Evolutionary conservation across 768 basidiomycete species (phyloP).

Genomic region (Auriscalpium vulgare): DNA sequence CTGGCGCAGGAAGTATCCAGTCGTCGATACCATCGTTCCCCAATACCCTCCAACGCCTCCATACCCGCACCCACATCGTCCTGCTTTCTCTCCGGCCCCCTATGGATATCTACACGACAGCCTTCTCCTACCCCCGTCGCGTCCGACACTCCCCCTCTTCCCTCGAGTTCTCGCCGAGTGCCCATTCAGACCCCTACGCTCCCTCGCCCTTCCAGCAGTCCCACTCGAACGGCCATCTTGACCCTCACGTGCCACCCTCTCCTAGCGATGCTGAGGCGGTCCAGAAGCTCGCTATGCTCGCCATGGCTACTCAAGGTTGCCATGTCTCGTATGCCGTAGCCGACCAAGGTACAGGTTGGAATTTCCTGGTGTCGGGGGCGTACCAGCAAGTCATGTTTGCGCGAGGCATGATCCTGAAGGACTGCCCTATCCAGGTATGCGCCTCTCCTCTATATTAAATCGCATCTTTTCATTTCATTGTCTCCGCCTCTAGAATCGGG

Average conservation of each 20-base stretch:
- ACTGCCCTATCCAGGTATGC: constrained; percentile 76
- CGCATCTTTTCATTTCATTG: constrained; percentile 11
- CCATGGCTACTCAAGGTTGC: constrained; percentile 75
- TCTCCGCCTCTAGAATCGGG: constrained; percentile 51
- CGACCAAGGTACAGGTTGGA: constrained; percentile 71
- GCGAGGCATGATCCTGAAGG: constrained; percentile 81
- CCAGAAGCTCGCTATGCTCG: constrained; percentile 69
- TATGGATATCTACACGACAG: constrained; percentile 95
- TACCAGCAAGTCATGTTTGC: constrained; percentile 92
- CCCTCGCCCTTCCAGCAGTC: constrained; percentile 29
- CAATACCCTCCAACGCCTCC: constrained; percentile 13
- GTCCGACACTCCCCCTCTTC: constrained; percentile 61
- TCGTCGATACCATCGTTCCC: constrained; percentile 7
- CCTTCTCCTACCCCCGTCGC: constrained; percentile 86
- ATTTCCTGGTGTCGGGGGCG: constrained; percentile 83
- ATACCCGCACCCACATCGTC: constrained; percentile 17
- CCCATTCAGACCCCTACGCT: constrained; percentile 34
- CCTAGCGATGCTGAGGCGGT: constrained; percentile 65
- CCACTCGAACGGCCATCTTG: constrained; percentile 21
- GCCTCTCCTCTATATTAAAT: constrained; percentile 12
- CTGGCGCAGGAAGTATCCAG: background rate
- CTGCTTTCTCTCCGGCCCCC: constrained; percentile 15
- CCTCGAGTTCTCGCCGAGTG: constrained; percentile 47
- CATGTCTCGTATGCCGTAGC: constrained; percentile 73
- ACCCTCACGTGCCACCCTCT: constrained; percentile 24